These are phyloP conservation scores for Aristolochia fimbriata DNA, from an alignment of 164 flowering plant genomes.

Conservation along the genomic window DNA sequence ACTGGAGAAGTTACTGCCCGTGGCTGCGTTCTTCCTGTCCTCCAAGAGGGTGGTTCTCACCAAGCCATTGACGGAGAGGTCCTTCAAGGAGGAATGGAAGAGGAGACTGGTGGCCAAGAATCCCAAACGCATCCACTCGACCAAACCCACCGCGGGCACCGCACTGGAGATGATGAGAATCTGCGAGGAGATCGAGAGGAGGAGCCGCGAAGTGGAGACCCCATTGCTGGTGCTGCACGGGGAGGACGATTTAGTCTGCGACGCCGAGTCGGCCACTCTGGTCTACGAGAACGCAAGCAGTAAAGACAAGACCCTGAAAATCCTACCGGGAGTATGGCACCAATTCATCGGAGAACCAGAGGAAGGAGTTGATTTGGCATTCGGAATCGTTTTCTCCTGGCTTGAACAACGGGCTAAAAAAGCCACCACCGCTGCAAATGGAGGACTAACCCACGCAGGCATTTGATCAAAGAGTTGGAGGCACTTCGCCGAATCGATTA, in stretches of 20 bases:
- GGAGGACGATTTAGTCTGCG: slow-evolving; percentile 29
- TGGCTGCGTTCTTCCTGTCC: slow-evolving; percentile 23
- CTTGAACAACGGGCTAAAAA: slow-evolving; percentile 18
- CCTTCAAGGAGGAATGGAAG: slow-evolving; percentile 17
- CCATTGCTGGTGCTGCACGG: slow-evolving; percentile 39
- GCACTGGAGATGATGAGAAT: slow-evolving; percentile 13
- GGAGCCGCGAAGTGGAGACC: slow-evolving; percentile 22
- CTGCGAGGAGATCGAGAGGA: slow-evolving; percentile 21
- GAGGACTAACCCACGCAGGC: neutral
- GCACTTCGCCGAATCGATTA: too few relatives aligned
- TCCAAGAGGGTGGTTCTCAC: slow-evolving; percentile 13
- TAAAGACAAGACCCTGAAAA: slow-evolving; percentile 27
- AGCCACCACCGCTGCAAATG: neutral
- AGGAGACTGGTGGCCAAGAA: slow-evolving; percentile 7
- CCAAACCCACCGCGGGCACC: slow-evolving; percentile 13
- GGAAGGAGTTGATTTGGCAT: slow-evolving; percentile 27
- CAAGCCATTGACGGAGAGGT: slow-evolving; percentile 4
- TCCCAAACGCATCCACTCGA: slow-evolving; percentile 2
- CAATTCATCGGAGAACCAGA: slow-evolving; percentile 29
- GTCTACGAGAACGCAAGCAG: slow-evolving; percentile 22
- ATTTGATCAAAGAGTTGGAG: neutral
- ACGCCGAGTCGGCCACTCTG: slow-evolving; percentile 12
- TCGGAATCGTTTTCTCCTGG: slow-evolving; percentile 25
- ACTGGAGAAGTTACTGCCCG: slow-evolving; percentile 27
- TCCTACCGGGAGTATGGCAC: slow-evolving; percentile 40